Evolutionary conservation across 176 grass and related monocot genomes (phyloP).

Genomic region (Thalia dealbata): DNA sequence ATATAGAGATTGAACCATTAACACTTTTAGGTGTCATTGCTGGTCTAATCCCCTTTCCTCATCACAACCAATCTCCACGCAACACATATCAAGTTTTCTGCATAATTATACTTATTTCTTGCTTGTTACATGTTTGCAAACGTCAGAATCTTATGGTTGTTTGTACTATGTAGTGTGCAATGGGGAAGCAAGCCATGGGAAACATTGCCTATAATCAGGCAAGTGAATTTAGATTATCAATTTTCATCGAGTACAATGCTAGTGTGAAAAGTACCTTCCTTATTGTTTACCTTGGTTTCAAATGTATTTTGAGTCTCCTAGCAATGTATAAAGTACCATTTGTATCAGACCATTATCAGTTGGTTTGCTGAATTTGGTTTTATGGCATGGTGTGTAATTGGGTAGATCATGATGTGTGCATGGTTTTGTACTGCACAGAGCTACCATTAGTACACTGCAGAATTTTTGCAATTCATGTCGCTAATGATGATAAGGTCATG

Average conservation of each 20-base stretch:
- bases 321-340: background rate
- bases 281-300: too few species aligned
- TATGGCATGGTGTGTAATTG: too few species aligned
- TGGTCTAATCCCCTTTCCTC: slow-evolving; percentile 93
- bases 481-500: too few species aligned
- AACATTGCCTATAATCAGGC: slow-evolving; percentile 96
- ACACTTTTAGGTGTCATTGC: slow-evolving; percentile 82
- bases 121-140: slow-evolving; percentile 5
- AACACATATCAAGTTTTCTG: slow-evolving; percentile 81
- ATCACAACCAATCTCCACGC: slow-evolving; percentile 96
- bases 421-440: too few species aligned
- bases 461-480: too few species aligned
- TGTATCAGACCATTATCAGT: background rate
- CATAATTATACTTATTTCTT: background rate
- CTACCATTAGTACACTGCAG: too few species aligned
- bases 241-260: too few species aligned
- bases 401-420: too few species aligned
- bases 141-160: slow-evolving; percentile 15
- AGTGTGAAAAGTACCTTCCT: too few species aligned
- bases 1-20: slow-evolving; percentile 92
- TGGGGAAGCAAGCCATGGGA: slow-evolving; percentile 99
- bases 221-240: slow-evolving; percentile 12
- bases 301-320: background rate
- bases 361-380: too few species aligned
- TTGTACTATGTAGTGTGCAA: slow-evolving; percentile 51